Base-by-base conservation (phyloP, 164 flowering plant genomes). In the Stephania cephalantha region DNA sequence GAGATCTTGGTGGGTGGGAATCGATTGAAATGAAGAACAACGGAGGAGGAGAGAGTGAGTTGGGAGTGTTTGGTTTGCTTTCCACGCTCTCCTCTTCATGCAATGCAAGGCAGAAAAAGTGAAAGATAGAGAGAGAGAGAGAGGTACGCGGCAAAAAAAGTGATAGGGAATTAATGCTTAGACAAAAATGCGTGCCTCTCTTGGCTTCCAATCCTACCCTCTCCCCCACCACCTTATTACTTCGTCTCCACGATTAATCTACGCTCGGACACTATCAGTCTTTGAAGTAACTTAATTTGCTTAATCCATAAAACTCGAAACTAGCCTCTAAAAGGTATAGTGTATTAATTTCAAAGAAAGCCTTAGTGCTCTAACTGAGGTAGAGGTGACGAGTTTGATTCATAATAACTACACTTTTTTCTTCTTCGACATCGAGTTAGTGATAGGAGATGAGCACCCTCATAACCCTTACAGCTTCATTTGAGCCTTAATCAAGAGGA, bases 131-230 rank as follows among this genome's bases (percentile, higher is more conserved):
- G 7, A 55, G 46, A 73, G 70, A 46, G 48, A 13, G 44, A 66
- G 68, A 13, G 46, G 67, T 74, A 73, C 82, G 82, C 79, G 80
- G 81, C 79, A 73, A 82, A 77, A 73, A 82, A 77, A 78, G 76
- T 73, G 67, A 72, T 44, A 73, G 68, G 73, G 79, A 72, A 72
- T 79, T 46, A 61, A 61, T 61, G 25, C 66, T n/a, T 61, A 61
- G 66, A 61, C 5, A 10, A 61, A 61, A 61, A 61, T 61, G 66
- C 66, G 22, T 61, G 66, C 66, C 66, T n/a, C n/a, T 61, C n/a
- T 61, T 61, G 9, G 66, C 9, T 61, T 15, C n/a, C 66, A 7
- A 17, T 61, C 20, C n/a, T 61, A n/a, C 66, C 66, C 66, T 61
- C 42, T 35, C 4, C 1, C 42, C 42, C 42, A 35, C 0, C 42